Percentiles rank a stretch among this genome's conserved stretches.
Conservation (phyloP, 176 grass and related monocot species). For the Zoysia pacifica region DNA sequence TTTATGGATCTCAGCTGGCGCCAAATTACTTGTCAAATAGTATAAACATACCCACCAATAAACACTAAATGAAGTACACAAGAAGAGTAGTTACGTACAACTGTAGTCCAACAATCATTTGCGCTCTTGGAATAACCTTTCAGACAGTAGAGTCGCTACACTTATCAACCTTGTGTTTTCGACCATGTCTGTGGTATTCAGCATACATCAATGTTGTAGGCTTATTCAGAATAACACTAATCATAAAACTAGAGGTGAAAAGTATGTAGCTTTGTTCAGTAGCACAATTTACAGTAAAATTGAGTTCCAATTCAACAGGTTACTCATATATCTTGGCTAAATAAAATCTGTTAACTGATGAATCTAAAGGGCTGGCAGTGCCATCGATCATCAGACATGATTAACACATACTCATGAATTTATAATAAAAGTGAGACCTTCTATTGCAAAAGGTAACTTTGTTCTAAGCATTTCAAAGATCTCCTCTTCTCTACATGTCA, state of each 20-base stretch:
- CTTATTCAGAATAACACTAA: slow-evolving; percentile 15
- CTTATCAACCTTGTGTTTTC: background rate
- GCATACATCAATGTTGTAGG: background rate
- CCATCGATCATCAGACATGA: background rate
- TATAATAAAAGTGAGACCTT: background rate
- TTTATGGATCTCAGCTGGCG: background rate
- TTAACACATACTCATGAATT: slow-evolving; percentile 5
- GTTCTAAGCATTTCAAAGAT: background rate
- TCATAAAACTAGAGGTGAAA: background rate
- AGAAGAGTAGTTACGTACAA: background rate
- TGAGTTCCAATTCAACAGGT: slow-evolving; percentile 17
- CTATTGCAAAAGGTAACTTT: slow-evolving; percentile 8
- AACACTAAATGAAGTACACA: slow-evolving; percentile 15
- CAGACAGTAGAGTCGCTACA: background rate
- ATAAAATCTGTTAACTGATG: background rate
- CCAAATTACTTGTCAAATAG: background rate
- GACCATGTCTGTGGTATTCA: background rate
- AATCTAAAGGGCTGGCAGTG: slow-evolving; percentile 2
- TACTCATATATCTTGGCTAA: background rate
- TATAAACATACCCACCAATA: background rate
- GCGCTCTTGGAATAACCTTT: slow-evolving; percentile 21
- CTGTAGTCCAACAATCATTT: background rate
- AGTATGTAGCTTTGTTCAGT: slow-evolving; percentile 6
- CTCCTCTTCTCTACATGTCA: slow-evolving; percentile 28
- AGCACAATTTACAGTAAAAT: background rate